phyloP scores from a whole-genome alignment of 345 rosid genomes.

The Eutrema heterophyllum region DNA sequence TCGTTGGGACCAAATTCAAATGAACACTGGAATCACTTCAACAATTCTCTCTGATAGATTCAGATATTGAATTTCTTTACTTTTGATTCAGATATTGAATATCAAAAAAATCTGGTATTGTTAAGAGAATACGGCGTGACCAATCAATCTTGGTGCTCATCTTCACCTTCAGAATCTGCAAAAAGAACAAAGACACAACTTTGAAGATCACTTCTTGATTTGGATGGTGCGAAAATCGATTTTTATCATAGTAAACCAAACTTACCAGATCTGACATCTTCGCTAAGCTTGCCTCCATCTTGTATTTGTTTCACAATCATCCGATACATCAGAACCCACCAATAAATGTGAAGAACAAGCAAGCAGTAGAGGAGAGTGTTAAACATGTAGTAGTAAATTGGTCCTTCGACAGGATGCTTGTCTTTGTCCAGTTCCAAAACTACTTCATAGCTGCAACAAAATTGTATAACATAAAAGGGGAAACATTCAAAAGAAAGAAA shows the following conservation, averaged over 20 bases:
- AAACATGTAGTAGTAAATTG: slow-evolving; percentile 59
- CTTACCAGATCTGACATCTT: slow-evolving; percentile 77
- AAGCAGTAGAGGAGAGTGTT: slow-evolving; percentile 72
- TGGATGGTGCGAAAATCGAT: neutral
- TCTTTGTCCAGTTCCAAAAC: slow-evolving; percentile 44
- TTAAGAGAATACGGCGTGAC: neutral
- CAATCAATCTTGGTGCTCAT: slow-evolving; percentile 70
- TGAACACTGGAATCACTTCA: too few relatives aligned
- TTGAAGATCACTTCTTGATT: neutral
- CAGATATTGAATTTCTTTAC: too few relatives aligned
- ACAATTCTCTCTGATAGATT: too few relatives aligned
- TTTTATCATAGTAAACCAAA: neutral
- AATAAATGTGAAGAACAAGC: slow-evolving; percentile 62
- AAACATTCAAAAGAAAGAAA: too few relatives aligned
- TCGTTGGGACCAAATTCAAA: too few relatives aligned
- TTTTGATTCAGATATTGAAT: too few relatives aligned
- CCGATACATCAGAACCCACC: slow-evolving; percentile 65
- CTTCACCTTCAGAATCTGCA: slow-evolving; percentile 82
- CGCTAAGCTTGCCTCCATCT: slow-evolving; percentile 53
- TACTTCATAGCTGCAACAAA: slow-evolving; percentile 62
- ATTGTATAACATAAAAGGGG: neutral
- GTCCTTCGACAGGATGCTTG: slow-evolving; percentile 43
- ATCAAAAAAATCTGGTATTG: neutral
- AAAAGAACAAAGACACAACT: neutral
- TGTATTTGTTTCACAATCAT: slow-evolving; percentile 59